These are phyloP conservation scores for Plectosphaerella cucumerina DNA, from an alignment of 2,329 filamentous ascomycete species.

Conservation along the genomic window DNA sequence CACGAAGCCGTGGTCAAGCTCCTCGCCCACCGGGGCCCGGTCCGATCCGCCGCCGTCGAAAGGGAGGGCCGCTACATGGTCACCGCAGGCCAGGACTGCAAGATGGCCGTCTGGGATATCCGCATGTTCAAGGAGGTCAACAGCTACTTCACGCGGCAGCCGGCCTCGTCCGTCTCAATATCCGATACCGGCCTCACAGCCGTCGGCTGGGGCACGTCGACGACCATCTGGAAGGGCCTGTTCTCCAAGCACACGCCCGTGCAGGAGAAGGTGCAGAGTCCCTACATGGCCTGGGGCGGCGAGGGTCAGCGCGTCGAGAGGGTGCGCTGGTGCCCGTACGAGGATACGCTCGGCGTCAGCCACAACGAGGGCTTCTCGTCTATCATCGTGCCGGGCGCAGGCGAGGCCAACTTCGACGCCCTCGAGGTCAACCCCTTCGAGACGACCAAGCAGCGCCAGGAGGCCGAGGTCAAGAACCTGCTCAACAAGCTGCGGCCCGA, in stretches of 20 bases:
- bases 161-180: slow-evolving; percentile 79
- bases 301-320: slow-evolving; percentile 78
- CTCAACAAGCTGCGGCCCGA: slow-evolving; percentile 94
- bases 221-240: slow-evolving; percentile 86
- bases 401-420: slow-evolving; percentile 93
- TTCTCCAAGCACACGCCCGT: slow-evolving; percentile 69
- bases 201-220: slow-evolving; percentile 85
- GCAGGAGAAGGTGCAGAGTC: slow-evolving; percentile 77
- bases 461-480: slow-evolving; percentile 82
- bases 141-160: slow-evolving; percentile 78
- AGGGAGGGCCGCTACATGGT: slow-evolving; percentile 95
- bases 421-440: slow-evolving; percentile 95
- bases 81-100: slow-evolving; percentile 80
- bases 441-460: slow-evolving; percentile 85
- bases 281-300: slow-evolving; percentile 91
- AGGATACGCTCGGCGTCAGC: slow-evolving; percentile 83
- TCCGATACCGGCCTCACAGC: slow-evolving; percentile 86
- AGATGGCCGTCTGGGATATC: slow-evolving; percentile 95
- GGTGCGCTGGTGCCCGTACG: slow-evolving; percentile 88
- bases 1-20: slow-evolving; percentile 85
- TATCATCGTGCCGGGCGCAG: slow-evolving; percentile 88
- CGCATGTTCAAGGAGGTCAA: slow-evolving; percentile 91
- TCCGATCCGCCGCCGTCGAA: slow-evolving; percentile 80
- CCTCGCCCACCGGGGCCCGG: slow-evolving; percentile 82
- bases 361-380: slow-evolving; percentile 86